Base-by-base conservation (phyloP, 2,329 filamentous ascomycete genomes). In the Apiospora hydei region DNA sequence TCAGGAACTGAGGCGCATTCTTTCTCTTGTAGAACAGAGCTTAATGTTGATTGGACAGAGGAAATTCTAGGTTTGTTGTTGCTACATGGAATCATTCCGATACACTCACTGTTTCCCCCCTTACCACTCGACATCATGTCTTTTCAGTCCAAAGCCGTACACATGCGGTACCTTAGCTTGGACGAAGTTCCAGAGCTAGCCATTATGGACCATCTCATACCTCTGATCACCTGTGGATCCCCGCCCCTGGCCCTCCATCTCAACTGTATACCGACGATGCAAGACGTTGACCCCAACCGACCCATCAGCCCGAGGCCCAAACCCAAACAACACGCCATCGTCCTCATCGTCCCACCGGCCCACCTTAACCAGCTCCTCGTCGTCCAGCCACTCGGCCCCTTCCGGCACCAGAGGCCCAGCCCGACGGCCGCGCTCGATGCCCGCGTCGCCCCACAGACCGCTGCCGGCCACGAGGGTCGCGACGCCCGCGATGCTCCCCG, bases 401-500 rank as follows among this genome's bases (percentile, higher is more conserved):
- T 75, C 71, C 0, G 76, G 78, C 7, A 79, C 69, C 14, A 57
- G 24, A 2, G 51, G 13, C 4, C 10, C 13, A 5, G 14, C 51
- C 24, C 77, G 69, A 21, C 69, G 68, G 16, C 53, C 41, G 24
- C 67, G 26, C n/a, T 57, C 24, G 14, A 38, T 26, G 2, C 64
- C 67, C 1, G 41, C 46, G n/a, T 67, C 26, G 10, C 26, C 51
- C 34, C 77, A 76, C 68, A 81, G 73, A 70, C 76, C 76, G 14
- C 77, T 76, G 1, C 77, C 77, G 0, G 77, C 77, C 13, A 81
- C 67, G 67, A 81, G 71, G 4, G 75, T 75, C 0, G 78, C 79
- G 8, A 75, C 74, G 5, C 78, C 78, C 0, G 77, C 78, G 38
- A 81, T 78, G 24, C 76, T 78, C 71, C 77, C 79, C 34, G 78